Conservation (phyloP, 352 stramenopile species). For the Phytophthora syringae region DNA sequence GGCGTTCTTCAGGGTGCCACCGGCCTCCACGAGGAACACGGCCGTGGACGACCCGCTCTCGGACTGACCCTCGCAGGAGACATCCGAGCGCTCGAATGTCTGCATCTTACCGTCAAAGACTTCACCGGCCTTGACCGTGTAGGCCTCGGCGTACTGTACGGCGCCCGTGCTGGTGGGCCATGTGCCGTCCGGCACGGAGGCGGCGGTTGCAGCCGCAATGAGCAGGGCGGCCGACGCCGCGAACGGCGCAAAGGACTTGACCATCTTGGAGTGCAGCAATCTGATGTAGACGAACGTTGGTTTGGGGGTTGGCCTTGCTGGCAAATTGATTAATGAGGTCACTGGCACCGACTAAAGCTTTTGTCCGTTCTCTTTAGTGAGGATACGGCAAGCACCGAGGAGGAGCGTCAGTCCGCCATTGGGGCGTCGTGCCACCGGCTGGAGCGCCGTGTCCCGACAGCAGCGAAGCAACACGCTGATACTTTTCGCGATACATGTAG, state of each 20-base stretch:
- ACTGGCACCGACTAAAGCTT: background rate
- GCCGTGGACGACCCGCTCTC: constrained; percentile 13
- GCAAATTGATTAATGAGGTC: constrained; percentile 3
- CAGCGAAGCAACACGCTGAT: constrained; percentile 9
- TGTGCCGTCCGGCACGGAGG: constrained; percentile 21
- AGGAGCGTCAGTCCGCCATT: constrained; percentile 5
- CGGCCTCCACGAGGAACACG: too few species aligned
- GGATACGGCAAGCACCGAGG: too few species aligned
- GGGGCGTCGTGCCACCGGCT: background rate
- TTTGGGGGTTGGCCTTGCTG: constrained; percentile 8
- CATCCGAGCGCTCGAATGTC: constrained; percentile 64
- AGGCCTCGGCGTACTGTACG: constrained; percentile 23
- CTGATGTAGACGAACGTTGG: background rate
- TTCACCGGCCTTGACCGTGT: constrained; percentile 40
- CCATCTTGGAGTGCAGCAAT: constrained; percentile 15
- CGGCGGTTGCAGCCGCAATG: constrained; percentile 3
- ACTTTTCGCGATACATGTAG: too few species aligned
- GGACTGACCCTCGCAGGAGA: constrained; percentile 46
- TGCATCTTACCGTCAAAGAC: constrained; percentile 42
- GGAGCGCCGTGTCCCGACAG: background rate
- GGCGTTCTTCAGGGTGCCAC: too few species aligned
- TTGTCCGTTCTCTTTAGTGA: too few species aligned
- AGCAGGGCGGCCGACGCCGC: constrained; percentile 10
- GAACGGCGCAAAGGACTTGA: constrained; percentile 13
- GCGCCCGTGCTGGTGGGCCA: constrained; percentile 19